A percentile compares a stretch with the other conserved stretches of the same genome.
These are phyloP conservation scores for Podospora comata DNA, from an alignment of 495 filamentous ascomycete species.

Conservation along the genomic window DNA sequence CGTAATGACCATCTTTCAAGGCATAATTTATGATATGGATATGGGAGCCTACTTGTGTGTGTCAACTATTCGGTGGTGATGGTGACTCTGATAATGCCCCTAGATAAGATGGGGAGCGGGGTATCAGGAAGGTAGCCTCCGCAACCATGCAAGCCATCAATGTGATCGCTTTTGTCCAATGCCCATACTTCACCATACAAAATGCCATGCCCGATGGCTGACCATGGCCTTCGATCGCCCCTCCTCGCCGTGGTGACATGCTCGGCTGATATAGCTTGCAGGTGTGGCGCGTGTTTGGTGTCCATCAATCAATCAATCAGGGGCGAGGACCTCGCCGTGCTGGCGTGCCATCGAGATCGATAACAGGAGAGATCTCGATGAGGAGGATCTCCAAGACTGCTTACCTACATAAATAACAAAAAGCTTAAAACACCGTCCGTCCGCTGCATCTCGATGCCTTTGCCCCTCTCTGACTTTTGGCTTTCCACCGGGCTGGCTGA, in stretches of 20 bases:
- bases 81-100: too few relatives aligned
- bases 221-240: neutral
- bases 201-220: neutral
- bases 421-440: too few relatives aligned
- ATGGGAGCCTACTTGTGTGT: too few relatives aligned
- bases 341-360: conserved; percentile 2
- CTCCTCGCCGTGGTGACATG: neutral
- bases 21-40: too few relatives aligned
- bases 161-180: neutral
- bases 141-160: neutral
- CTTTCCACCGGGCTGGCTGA: neutral
- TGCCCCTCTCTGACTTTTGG: neutral
- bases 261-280: neutral
- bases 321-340: neutral
- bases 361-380: conserved; percentile 4
- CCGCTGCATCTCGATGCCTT: neutral
- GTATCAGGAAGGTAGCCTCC: neutral
- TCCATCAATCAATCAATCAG: neutral
- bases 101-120: neutral
- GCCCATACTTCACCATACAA: neutral
- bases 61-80: too few relatives aligned
- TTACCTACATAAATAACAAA: too few relatives aligned
- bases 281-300: neutral
- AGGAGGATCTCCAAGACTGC: neutral
- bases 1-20: too few relatives aligned